These are phyloP conservation scores for Scedosporium minutisporum DNA, from an alignment of 2,329 filamentous ascomycete species.

Conservation along the genomic window DNA sequence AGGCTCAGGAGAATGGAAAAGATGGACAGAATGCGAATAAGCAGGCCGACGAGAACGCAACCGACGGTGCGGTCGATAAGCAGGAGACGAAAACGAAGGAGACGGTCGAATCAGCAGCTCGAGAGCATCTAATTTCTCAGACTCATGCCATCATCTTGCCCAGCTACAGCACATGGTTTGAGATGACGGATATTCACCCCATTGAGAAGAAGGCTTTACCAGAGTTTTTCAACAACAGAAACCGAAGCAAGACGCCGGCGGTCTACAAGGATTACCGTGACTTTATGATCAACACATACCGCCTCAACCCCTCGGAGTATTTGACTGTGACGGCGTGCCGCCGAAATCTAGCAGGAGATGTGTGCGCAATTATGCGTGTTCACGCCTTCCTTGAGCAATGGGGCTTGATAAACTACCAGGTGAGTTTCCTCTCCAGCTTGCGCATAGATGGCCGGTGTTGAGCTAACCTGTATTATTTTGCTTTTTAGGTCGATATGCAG, in stretches of 20 bases:
- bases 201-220: slow-evolving; percentile 92
- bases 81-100: slow-evolving; percentile 66
- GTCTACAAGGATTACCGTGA: slow-evolving; percentile 99
- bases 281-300: slow-evolving; percentile 99
- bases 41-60: slow-evolving; percentile 27
- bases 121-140: slow-evolving; percentile 85
- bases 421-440: slow-evolving; percentile 27
- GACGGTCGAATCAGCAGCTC: slow-evolving; percentile 72
- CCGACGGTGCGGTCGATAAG: slow-evolving; percentile 39
- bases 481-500: slow-evolving; percentile 77
- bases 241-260: slow-evolving; percentile 92
- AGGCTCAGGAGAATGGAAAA: slow-evolving; percentile 46
- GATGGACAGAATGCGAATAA: slow-evolving; percentile 32
- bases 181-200: slow-evolving; percentile 86
- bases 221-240: slow-evolving; percentile 97
- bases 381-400: slow-evolving; percentile 97
- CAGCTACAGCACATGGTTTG: slow-evolving; percentile 98
- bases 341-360: slow-evolving; percentile 89
- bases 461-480: slow-evolving; percentile 18
- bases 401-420: slow-evolving; percentile 98
- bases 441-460: neutral
- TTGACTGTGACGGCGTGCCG: slow-evolving; percentile 93
- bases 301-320: slow-evolving; percentile 90
- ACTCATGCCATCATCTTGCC: slow-evolving; percentile 93
- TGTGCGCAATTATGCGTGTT: slow-evolving; percentile 98